Conservation (phyloP, 495 filamentous ascomycete species). For the Astrothelium subdiscretum region DNA sequence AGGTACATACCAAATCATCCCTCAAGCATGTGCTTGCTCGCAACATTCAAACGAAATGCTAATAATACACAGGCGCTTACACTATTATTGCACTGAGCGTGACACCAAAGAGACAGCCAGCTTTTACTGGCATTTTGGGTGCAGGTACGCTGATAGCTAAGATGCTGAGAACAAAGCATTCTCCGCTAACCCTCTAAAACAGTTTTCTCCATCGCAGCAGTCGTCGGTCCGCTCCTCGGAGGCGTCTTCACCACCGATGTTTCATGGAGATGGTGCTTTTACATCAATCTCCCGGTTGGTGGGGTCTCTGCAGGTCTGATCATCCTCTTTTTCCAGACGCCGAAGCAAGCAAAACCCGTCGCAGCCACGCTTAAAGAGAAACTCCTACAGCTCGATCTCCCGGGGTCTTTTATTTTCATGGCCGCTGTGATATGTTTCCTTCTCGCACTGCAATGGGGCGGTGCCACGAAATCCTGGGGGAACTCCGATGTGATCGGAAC, state of each 20-base stretch:
- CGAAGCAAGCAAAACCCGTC: conserved; percentile 16
- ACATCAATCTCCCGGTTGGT: conserved; percentile 43
- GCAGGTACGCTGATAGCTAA: conserved; percentile 19
- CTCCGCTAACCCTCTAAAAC: neutral
- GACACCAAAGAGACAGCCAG: conserved; percentile 24
- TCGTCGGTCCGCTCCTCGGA: conserved; percentile 37
- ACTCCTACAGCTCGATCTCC: conserved; percentile 17
- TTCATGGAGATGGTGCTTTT: conserved; percentile 44
- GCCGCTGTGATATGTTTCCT: conserved; percentile 13
- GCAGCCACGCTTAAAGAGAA: conserved; percentile 20
- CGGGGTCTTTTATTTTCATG: conserved; percentile 15
- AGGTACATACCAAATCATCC: conserved; percentile 10
- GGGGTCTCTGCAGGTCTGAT: conserved; percentile 29
- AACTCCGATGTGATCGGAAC: conserved; percentile 33
- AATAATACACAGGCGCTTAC: conserved; percentile 15
- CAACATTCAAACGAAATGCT: too few relatives aligned
- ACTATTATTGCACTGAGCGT: conserved; percentile 23
- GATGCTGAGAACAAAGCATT: conserved; percentile 12
- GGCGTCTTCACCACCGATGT: conserved; percentile 34
- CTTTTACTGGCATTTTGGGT: conserved; percentile 28
- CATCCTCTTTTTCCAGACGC: conserved; percentile 31
- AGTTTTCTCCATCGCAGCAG: conserved; percentile 29
- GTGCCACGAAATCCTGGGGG: conserved; percentile 17
- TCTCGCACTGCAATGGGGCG: conserved; percentile 22
- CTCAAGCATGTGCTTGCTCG: neutral